These are phyloP conservation scores for Circinella umbellata DNA, from an alignment of 371 early-diverging fungal species.

Conservation along the genomic window DNA sequence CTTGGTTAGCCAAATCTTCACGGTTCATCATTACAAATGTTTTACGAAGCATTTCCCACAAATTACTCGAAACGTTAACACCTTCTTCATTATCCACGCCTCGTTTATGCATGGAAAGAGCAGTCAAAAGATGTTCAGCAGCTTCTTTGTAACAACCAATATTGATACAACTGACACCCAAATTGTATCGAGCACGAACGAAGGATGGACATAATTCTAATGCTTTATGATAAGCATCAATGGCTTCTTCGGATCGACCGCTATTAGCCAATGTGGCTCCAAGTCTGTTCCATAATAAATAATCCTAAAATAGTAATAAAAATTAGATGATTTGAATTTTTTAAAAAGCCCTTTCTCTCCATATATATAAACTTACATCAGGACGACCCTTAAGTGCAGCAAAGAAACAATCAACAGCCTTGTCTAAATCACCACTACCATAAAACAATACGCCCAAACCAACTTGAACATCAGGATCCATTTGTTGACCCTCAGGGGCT, in stretches of 20 bases:
- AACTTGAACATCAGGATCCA: slow-evolving; percentile 94
- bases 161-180: slow-evolving; percentile 93
- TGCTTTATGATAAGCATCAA: slow-evolving; percentile 95
- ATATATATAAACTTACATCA: slow-evolving; percentile 56
- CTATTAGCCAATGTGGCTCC: slow-evolving; percentile 97
- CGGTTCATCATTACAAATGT: slow-evolving; percentile 70
- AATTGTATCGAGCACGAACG: slow-evolving; percentile 96
- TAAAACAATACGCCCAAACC: slow-evolving; percentile 96
- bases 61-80: slow-evolving; percentile 66
- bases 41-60: slow-evolving; percentile 69
- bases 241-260: slow-evolving; percentile 78
- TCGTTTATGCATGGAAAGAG: slow-evolving; percentile 81
- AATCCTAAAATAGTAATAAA: slow-evolving; percentile 65
- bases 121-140: slow-evolving; percentile 90
- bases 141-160: slow-evolving; percentile 93
- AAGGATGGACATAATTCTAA: slow-evolving; percentile 93
- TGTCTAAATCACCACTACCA: slow-evolving; percentile 86
- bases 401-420: slow-evolving; percentile 97
- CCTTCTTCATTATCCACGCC: slow-evolving; percentile 52
- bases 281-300: slow-evolving; percentile 94
- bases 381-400: slow-evolving; percentile 92
- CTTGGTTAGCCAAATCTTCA: slow-evolving; percentile 60
- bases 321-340: background rate
- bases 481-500: slow-evolving; percentile 67
- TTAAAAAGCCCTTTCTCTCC: too few species aligned